Percentiles rank a stretch among this genome's conserved stretches.
phyloP scores from a whole-genome alignment of 2,329 filamentous ascomycete genomes.

The Botryosphaeria agaves region DNA sequence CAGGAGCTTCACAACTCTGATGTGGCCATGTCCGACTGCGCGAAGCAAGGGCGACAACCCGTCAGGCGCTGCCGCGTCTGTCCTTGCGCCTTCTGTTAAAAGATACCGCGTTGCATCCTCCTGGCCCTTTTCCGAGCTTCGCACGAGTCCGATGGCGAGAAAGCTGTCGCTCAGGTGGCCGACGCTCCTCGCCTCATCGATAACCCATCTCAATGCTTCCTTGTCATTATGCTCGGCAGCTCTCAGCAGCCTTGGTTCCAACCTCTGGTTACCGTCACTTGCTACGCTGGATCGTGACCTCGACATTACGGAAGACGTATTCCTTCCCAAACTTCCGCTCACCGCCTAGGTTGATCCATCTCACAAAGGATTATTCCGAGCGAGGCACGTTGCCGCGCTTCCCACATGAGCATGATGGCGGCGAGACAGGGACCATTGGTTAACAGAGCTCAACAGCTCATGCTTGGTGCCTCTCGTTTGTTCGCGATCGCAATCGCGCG shows the following conservation, averaged over 20 bases:
- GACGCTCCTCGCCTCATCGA: constrained; percentile 16
- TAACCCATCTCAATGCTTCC: constrained; percentile 13
- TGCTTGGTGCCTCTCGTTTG: too few species aligned
- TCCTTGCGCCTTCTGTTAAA: constrained; percentile 19
- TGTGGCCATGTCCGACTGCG: constrained; percentile 21
- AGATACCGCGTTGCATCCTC: constrained; percentile 12
- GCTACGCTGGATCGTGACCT: background rate
- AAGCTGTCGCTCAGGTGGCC: constrained; percentile 20
- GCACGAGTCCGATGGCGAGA: constrained; percentile 21
- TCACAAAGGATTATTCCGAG: too few species aligned
- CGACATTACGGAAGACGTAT: background rate
- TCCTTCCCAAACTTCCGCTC: too few species aligned
- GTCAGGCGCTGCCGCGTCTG: constrained; percentile 13
- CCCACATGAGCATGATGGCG: too few species aligned
- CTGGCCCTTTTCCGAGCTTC: constrained; percentile 20
- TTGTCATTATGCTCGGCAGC: constrained; percentile 21
- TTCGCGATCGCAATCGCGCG: too few species aligned
- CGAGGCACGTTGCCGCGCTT: too few species aligned
- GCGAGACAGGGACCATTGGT: too few species aligned
- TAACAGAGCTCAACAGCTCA: too few species aligned
- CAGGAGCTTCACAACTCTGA: constrained; percentile 27
- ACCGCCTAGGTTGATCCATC: too few species aligned
- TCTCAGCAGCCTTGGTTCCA: constrained; percentile 23
- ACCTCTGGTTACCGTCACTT: constrained; percentile 19
- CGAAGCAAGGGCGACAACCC: constrained; percentile 17